A percentile compares a stretch with the other conserved stretches of the same genome.
Conservation (phyloP, 2,329 filamentous ascomycete species). For the Penicillium freii region DNA sequence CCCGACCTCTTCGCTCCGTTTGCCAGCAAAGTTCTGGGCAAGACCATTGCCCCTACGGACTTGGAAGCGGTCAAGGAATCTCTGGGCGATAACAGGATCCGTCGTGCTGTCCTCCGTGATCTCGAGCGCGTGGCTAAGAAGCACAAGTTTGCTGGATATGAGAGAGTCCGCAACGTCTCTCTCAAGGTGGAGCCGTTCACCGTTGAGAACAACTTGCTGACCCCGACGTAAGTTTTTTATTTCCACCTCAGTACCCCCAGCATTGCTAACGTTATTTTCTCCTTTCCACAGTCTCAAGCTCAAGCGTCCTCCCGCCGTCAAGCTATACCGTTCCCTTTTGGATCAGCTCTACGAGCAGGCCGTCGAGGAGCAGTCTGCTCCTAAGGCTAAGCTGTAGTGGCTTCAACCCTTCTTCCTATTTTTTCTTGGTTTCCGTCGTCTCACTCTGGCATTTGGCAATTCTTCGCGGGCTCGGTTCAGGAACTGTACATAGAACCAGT, state of each 20-base stretch:
- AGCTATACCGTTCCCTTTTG: constrained; percentile 57
- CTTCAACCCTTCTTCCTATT: constrained; percentile 1
- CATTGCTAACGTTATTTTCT: constrained; percentile 18
- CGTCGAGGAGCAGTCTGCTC: constrained; percentile 36
- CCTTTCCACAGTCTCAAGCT: constrained; percentile 59
- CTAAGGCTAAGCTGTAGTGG: constrained; percentile 42
- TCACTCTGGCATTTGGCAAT: constrained; percentile 1
- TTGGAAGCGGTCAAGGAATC: constrained; percentile 65
- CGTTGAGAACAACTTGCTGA: constrained; percentile 80
- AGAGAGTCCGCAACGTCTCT: constrained; percentile 71
- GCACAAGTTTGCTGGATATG: constrained; percentile 89
- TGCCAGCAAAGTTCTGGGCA: constrained; percentile 72
- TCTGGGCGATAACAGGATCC: constrained; percentile 66
- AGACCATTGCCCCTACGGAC: constrained; percentile 64
- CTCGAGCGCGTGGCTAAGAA: constrained; percentile 75
- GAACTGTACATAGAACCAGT: constrained; percentile 12
- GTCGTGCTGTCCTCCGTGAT: constrained; percentile 71
- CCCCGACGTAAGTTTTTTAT: constrained; percentile 51
- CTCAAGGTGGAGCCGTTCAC: constrained; percentile 86
- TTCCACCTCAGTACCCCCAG: background rate
- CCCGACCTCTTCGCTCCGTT: constrained; percentile 79
- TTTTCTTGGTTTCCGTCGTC: background rate
- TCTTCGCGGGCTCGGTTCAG: constrained; percentile 4
- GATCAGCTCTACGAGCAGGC: constrained; percentile 62
- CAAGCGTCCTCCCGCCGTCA: constrained; percentile 67